Base-by-base conservation (phyloP, 2,329 filamentous ascomycete genomes). In the Xylariaceae sp. region DNA sequence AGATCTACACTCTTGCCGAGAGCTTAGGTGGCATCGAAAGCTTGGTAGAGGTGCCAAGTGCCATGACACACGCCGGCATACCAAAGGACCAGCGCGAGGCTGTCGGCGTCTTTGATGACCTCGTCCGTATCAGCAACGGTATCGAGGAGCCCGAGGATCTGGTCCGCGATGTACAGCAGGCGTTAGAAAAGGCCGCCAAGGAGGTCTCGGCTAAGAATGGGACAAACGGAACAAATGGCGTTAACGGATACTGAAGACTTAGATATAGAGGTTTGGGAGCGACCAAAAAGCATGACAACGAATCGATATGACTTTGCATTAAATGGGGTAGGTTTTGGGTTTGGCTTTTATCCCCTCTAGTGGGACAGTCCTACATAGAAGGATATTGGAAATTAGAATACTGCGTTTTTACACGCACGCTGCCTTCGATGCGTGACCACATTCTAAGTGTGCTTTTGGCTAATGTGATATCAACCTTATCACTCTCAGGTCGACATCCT, bases 21-120 rank as follows among this genome's bases (percentile, higher is more conserved):
- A 91, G 87, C 57, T 79, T 99, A 21, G 95, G 95, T 59, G 95
- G 94, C 53, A 89, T 99, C 44, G 95, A 99, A 84, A 90, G 86
- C 70, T 81, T 99, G 61, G 88, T 93, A 67, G 95, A 99, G 78
- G 86, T 99, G 2, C 95, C 95, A 19, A 91, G 90, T 68, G 91
- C 87, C 76, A 99, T 99, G 95, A 99, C 95, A 16, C 95, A 99
- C 75, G 91, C 92, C 21, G 95, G 94, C 57, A 99, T 99, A 65
- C 95, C 95, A 46, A 86, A 84, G 73, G 92, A 92, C 60, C 87
- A 96, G 80, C 84, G 95, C 56, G 95, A 99, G 82, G 89, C 88
- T 3, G 92, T 95, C 1, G 95, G 95, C 60, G 92, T 99, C 28
- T 98, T 88, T 70, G 95, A 99, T 72, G 95, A 99, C 74, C 83